Evolutionary conservation across 345 rosid genomes (phyloP), one percentile per base, ranked within the genome.

Genomic region (Moricandia moricandioides): DNA sequence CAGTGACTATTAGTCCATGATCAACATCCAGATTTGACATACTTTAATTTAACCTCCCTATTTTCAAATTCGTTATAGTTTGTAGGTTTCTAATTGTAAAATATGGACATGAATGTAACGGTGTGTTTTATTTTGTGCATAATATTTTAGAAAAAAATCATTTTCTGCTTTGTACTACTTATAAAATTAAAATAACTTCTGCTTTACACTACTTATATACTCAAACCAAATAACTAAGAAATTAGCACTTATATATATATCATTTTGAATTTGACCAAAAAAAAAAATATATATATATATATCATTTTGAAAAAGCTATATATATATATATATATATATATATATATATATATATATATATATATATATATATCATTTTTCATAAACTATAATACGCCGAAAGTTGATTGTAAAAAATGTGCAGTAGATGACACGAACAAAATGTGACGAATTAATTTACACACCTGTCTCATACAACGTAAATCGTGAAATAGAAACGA

Each of bases 381-480:
- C 7, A 4, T 31, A 35, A 37, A 56, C 21, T 18, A n/a, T 47
- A 69, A 56, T 56, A 39, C 16, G 12, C 62, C 10, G 57, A 18
- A 8, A 30, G 18, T 62, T 30, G 8, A 34, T 24, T 13, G 26
- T 54, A 51, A 11, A 63, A 18, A 63, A 56, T 30, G 65, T 56
- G 78, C 35, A 58, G 35, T 58, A 6, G 62, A 58, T 57, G 62
- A 29, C 62, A 58, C 62, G 62, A 58, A 58, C 35, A 58, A 58
- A 58, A 58, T 58, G 35, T 58, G 62, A 27, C 71, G 26, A 57
- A 33, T 3, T 12, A 34, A 66, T 31, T 40, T 33, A 74, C 27
- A 65, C 49, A 33, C 52, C 17, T 57, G 78, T 40, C 65, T 18
- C 24, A 3, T 29, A 55, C 8, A 26, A 11, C 65, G 16, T 8